A percentile compares a stretch with the other conserved stretches of the same genome.
Conservation (phyloP, 176 grass and related monocot genomes). For the Saccharum officinarum region DNA sequence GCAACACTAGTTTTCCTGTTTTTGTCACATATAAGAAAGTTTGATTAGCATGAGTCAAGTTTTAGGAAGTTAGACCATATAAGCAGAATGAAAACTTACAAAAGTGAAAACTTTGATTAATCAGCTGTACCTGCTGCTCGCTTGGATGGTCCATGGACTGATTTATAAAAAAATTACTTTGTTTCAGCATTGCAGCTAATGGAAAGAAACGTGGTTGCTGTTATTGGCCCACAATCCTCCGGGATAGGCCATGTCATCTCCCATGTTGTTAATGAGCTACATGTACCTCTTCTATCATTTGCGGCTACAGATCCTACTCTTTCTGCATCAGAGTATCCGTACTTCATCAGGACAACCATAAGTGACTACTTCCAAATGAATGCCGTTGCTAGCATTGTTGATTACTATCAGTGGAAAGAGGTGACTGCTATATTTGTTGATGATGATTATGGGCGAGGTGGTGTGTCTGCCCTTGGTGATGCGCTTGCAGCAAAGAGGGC, state of each 20-base stretch:
- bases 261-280: conserved; percentile 69
- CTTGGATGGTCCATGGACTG: conserved; percentile 29
- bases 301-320: conserved; percentile 79
- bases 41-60: neutral
- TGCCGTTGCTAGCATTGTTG: conserved; percentile 69
- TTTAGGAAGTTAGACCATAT: conserved; percentile 15
- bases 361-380: conserved; percentile 86
- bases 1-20: neutral
- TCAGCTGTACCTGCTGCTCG: neutral
- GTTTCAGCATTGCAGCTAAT: conserved; percentile 70
- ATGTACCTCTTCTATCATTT: conserved; percentile 81
- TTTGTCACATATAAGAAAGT: neutral
- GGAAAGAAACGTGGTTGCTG: conserved; percentile 67
- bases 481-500: conserved; percentile 55
- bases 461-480: conserved; percentile 55
- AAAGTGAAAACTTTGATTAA: neutral
- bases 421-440: conserved; percentile 81
- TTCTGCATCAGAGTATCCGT: conserved; percentile 73
- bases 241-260: conserved; percentile 78
- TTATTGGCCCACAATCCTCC: conserved; percentile 82
- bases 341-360: conserved; percentile 66
- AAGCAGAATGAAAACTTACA: conserved; percentile 22
- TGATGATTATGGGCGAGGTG: conserved; percentile 85
- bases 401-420: conserved; percentile 77
- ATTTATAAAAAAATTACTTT: conserved; percentile 33